Percentiles rank a stretch among this genome's conserved stretches.
phyloP scores from a whole-genome alignment of 2,329 filamentous ascomycete species.

The Alternaria triticimaculans region DNA sequence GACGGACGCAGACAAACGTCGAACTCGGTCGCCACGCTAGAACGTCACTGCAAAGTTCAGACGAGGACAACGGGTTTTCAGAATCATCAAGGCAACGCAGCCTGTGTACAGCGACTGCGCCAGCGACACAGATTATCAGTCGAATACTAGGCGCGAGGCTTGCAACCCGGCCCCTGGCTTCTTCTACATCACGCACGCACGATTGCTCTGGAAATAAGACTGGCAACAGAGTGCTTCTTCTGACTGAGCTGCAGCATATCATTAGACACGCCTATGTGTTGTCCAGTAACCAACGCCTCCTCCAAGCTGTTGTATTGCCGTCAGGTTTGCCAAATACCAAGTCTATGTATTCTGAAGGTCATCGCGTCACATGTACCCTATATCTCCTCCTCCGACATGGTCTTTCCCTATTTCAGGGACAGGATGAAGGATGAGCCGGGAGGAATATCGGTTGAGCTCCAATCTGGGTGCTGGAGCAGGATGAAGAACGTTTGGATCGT shows the following conservation, averaged over 20 bases:
- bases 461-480: not conserved
- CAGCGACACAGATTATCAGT: not conserved
- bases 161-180: not conserved
- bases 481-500: not conserved
- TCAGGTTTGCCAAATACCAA: not conserved
- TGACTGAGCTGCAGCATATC: not conserved
- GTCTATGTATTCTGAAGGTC: not conserved
- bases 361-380: not conserved
- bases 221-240: not conserved
- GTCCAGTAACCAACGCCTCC: too few relatives aligned
- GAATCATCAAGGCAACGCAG: not conserved
- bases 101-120: not conserved
- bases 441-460: not conserved
- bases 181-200: not conserved
- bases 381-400: not conserved
- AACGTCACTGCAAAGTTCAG: not conserved
- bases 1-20: not conserved
- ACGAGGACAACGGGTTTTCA: not conserved
- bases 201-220: not conserved
- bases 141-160: not conserved
- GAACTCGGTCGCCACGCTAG: not conserved
- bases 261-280: not conserved
- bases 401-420: not conserved
- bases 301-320: not conserved
- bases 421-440: not conserved